Evolutionary conservation across 2,329 filamentous ascomycete species (phyloP).

Genomic region (Penicillium sp.): DNA sequence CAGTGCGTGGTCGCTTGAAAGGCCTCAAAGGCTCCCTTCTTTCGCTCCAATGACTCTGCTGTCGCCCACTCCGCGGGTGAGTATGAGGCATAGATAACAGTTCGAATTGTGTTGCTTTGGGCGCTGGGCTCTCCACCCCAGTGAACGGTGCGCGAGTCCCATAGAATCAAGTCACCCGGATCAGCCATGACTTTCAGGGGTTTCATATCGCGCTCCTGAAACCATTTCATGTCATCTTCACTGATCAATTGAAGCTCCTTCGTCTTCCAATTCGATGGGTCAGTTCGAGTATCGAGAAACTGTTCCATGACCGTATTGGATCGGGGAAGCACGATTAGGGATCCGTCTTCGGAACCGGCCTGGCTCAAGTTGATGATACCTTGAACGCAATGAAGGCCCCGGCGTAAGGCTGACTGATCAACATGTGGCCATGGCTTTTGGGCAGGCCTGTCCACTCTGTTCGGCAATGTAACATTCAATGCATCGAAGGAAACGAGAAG

Average conservation of each 20-base stretch:
- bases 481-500: constrained; percentile 31
- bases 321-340: constrained; percentile 25
- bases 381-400: constrained; percentile 38
- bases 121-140: constrained; percentile 31
- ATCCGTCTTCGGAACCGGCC: constrained; percentile 31
- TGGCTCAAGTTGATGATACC: constrained; percentile 30
- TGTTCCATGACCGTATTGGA: constrained; percentile 36
- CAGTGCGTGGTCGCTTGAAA: constrained; percentile 28
- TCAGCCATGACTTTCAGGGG: constrained; percentile 47
- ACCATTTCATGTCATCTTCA: constrained; percentile 40
- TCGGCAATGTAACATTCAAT: constrained; percentile 30
- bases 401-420: constrained; percentile 37
- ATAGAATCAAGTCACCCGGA: constrained; percentile 53
- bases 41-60: neutral
- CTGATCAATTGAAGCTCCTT: constrained; percentile 34
- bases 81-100: constrained; percentile 33
- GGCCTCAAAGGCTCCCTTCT: constrained; percentile 15
- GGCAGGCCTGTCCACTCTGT: constrained; percentile 23
- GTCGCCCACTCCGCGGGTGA: constrained; percentile 22
- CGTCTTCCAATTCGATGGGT: constrained; percentile 22
- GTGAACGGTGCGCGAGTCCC: constrained; percentile 44
- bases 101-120: constrained; percentile 29
- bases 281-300: constrained; percentile 41
- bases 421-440: constrained; percentile 38
- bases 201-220: constrained; percentile 32